Base-by-base conservation (phyloP, 164 flowering plant genomes). In the Berberis vulgaris region DNA sequence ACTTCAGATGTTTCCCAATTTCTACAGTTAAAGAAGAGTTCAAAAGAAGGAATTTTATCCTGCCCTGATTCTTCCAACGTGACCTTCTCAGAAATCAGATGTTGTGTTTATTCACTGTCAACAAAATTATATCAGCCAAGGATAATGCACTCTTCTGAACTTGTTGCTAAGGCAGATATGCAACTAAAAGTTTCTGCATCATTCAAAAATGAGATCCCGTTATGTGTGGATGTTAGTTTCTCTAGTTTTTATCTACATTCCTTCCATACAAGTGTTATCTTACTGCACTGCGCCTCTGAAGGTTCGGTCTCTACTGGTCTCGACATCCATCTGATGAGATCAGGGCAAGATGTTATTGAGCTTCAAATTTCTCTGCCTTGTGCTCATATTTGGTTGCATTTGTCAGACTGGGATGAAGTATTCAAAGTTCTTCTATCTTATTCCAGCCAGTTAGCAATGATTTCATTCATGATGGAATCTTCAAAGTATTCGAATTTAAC, bases 371-470 rank as follows among this genome's bases (percentile, higher is more conserved):
- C 67, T 41, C 77, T 86, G 54, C 86, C 89, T 46, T 79, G 82
- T 49, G 73, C 86, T 53, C 72, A 87, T 45, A 65, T 88, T 67
- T 94, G 97, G 98, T 66, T 87, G 47, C 78, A 88, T 73, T 54
- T 73, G 57, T 67, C 59, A 43, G 86, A 82, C 45, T 94, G 98
- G 98, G 65, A 7, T 68, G 76, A 76, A 65, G 42, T 94, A 38
- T 59, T 83, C 65, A 77, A 79, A 40, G 64, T 81, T 54, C 46
- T 79, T 42, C 44, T 54, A 53, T 80, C 76, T 53, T 80, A 49
- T 56, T 13, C 71, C 62, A 66, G 39, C 43, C 57, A 69, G 46
- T 49, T 67, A 46, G 47, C 66, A 5, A 62, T 66, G 66, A 49
- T 65, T 68, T 67, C 67, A 39, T n/a, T 2, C 4, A 7, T 54